Evolutionary conservation across 1,139 yeast species (phyloP), one percentile per base, ranked within the genome.

Genomic region (Pichia sp.): DNA sequence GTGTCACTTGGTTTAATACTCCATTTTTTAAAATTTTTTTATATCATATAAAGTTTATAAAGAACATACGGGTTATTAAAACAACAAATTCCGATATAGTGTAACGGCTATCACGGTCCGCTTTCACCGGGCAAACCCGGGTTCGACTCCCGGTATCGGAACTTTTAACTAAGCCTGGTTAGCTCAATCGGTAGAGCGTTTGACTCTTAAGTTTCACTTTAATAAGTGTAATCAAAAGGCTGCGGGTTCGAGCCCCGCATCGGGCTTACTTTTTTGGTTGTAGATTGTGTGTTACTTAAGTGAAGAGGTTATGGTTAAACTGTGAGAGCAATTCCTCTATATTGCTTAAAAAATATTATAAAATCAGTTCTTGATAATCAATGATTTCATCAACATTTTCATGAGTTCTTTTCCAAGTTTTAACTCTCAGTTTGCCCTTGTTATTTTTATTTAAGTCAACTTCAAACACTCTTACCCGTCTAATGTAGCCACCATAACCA

Each of bases 401-500:
- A 52, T 79, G 78, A 10, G 75, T 55, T 44, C 86, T 64, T 60
- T 88, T 88, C 89, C 94, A 86, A 1, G 86, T 73, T 35, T 60
- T 60, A 26, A 89, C 76, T n/a, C 66, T 61, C 15, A 28, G 10
- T 28, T 14, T 28, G 9, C 19, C 31, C 9, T 6, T 14, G 18
- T 15, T 28, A 1, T 73, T 17, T 4, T 28, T 23, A 1, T 61
- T 58, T 1, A 77, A 63, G 57, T 86, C 80, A 12, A 88, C 54
- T 35, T 84, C 88, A 58, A 70, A 89, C 1, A 79, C 54, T 40
- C 97, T 67, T 41, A 86, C 56, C 44, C 96, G 70, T 52, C 98
- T 72, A 11, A 81, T 67, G 38, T 82, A 84, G 0, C 91, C 94
- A 0, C 86, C 89, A 56, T 88, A 85, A 0, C 96, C 96, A 11